Percentiles rank a stretch among this genome's conserved stretches.
Conservation (phyloP, 176 grass and related monocot genomes). For the Rhynchospora breviuscula region DNA sequence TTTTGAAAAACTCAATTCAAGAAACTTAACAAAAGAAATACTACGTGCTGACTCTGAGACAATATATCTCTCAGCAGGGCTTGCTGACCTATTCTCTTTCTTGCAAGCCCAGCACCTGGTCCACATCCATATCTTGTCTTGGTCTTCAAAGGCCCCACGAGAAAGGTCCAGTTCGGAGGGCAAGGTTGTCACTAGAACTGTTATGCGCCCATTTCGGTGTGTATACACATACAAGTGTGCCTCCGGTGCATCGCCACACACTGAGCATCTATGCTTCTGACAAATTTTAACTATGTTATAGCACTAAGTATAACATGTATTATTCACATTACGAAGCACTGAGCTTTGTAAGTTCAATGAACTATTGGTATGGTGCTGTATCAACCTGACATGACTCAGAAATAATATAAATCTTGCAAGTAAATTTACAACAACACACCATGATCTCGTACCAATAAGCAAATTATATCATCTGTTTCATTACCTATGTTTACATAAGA, state of each 20-base stretch:
- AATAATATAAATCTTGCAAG: not conserved
- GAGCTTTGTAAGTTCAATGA: not conserved
- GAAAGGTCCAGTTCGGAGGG: constrained; percentile 35
- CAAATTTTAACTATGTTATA: constrained; percentile 17
- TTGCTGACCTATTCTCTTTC: constrained; percentile 23
- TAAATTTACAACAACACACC: not conserved
- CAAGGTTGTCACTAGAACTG: constrained; percentile 63
- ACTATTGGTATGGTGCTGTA: not conserved
- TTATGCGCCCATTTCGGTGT: constrained; percentile 72
- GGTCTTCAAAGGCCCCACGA: constrained; percentile 16
- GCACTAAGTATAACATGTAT: not conserved
- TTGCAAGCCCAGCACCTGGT: constrained; percentile 80
- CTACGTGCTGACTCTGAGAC: constrained; percentile 67
- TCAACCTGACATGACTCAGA: not conserved
- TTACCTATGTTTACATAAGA: not conserved
- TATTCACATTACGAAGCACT: not conserved
- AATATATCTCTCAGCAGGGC: constrained; percentile 45
- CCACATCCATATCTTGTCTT: constrained; percentile 97
- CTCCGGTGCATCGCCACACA: constrained; percentile 70
- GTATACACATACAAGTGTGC: constrained; percentile 74
- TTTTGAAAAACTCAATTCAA: constrained; percentile 91
- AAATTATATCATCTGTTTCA: not conserved
- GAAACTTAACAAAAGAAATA: constrained; percentile 89
- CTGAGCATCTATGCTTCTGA: constrained; percentile 69
- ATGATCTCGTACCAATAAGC: not conserved